Percentiles rank a stretch among this genome's conserved stretches.
phyloP scores from a whole-genome alignment of 371 early-diverging fungal genomes.

The Mucor sp. region DNA sequence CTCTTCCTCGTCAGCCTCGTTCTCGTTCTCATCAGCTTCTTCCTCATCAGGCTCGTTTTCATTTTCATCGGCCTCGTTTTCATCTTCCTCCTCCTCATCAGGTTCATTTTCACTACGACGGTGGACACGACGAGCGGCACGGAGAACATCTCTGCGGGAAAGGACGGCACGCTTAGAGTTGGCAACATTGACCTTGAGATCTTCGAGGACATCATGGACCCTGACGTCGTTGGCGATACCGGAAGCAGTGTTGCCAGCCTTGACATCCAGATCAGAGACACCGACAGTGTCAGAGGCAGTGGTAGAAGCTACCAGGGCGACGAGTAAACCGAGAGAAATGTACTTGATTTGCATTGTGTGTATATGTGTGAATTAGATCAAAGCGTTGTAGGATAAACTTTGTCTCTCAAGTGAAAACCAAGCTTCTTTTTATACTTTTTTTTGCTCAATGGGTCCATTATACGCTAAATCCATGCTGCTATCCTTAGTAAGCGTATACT shows the following conservation, averaged over 20 bases:
- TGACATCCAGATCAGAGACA: neutral
- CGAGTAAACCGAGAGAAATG: neutral
- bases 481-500: neutral
- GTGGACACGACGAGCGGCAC: neutral
- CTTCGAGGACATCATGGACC: neutral
- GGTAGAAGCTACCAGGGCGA: neutral
- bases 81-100: neutral
- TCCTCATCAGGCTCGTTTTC: neutral
- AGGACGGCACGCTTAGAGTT: neutral
- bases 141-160: neutral
- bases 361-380: neutral
- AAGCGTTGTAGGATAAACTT: neutral
- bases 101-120: neutral
- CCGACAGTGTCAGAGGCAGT: neutral
- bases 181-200: neutral
- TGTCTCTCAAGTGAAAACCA: neutral
- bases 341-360: constrained; percentile 4
- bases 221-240: neutral
- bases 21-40: neutral
- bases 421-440: neutral
- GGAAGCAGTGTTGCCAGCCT: neutral
- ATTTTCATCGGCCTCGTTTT: neutral
- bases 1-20: neutral
- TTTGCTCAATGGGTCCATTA: neutral
- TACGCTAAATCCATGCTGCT: neutral